These are phyloP conservation scores for Solanum pinnatisectum DNA, from an alignment of 257 asterid species.

Conservation along the genomic window DNA sequence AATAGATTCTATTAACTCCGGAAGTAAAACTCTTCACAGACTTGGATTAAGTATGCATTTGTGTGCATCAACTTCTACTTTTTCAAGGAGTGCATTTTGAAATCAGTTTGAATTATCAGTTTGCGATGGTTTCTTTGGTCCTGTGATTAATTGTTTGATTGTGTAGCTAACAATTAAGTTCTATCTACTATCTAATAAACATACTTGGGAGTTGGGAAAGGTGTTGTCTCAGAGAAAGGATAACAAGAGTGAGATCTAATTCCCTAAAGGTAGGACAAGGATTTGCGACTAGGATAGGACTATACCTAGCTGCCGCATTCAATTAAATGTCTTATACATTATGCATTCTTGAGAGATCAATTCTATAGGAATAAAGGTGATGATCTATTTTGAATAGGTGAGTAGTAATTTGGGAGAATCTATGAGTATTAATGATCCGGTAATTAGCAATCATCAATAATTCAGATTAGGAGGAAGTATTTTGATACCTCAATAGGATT, in stretches of 20 bases:
- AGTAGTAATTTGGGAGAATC: neutral
- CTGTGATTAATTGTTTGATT: neutral
- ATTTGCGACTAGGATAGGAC: neutral
- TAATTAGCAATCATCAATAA: neutral
- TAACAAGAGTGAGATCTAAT: neutral
- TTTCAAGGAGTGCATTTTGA: neutral
- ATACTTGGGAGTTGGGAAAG: neutral
- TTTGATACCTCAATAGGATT: neutral
- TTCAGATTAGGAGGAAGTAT: neutral
- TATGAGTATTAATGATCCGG: neutral
- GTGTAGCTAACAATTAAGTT: neutral
- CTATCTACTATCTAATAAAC: neutral
- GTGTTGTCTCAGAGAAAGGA: neutral
- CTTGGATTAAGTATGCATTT: neutral
- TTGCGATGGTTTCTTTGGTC: neutral
- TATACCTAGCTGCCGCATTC: neutral
- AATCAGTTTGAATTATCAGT: neutral
- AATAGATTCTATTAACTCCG: neutral
- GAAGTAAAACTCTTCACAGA: neutral
- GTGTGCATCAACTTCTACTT: neutral
- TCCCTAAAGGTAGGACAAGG: neutral
- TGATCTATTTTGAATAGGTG: neutral
- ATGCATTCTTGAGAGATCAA: neutral
- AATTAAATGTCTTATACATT: neutral
- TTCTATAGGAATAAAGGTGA: neutral